Evolutionary conservation across 1,139 yeast species (phyloP).

Genomic region (Candida sp.): DNA sequence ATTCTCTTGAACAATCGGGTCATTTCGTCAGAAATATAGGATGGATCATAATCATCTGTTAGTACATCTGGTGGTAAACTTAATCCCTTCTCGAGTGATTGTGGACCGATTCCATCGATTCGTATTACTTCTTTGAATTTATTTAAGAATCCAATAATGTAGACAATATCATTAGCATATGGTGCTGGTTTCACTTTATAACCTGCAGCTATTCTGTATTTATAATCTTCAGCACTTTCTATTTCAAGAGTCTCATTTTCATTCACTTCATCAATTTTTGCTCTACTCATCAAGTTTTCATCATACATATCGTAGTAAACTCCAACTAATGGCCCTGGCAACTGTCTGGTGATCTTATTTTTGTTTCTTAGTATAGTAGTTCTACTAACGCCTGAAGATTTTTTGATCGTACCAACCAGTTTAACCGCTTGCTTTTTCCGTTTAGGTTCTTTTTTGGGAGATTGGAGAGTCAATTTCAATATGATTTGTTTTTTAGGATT

Average conservation of each 20-base stretch:
- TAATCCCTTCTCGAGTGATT: conserved; percentile 49
- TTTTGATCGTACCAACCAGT: background rate
- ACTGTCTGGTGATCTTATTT: conserved; percentile 29
- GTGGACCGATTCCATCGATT: conserved; percentile 31
- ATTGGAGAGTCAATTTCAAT: conserved; percentile 5
- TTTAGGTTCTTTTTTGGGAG: background rate
- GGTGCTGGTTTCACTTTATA: conserved; percentile 24
- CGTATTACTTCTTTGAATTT: conserved; percentile 35
- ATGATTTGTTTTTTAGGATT: conserved; percentile 4
- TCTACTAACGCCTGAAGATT: conserved; percentile 12
- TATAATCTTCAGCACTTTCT: conserved; percentile 3
- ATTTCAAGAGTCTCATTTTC: conserved; percentile 14
- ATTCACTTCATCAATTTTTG: conserved; percentile 11
- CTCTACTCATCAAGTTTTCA: conserved; percentile 25
- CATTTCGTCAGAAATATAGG: conserved; percentile 30
- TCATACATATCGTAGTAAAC: conserved; percentile 37
- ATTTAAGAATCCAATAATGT: conserved; percentile 38
- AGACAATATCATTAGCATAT: conserved; percentile 44
- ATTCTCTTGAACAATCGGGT: conserved; percentile 31
- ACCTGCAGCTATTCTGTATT: conserved; percentile 24
- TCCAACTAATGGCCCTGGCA: conserved; percentile 40
- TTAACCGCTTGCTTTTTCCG: conserved; percentile 3
- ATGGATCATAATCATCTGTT: conserved; percentile 10
- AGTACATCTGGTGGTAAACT: conserved; percentile 26
- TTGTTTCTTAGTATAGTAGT: conserved; percentile 32